phyloP scores from a whole-genome alignment of 129 eudicot species.

The Helianthus tuberosus region DNA sequence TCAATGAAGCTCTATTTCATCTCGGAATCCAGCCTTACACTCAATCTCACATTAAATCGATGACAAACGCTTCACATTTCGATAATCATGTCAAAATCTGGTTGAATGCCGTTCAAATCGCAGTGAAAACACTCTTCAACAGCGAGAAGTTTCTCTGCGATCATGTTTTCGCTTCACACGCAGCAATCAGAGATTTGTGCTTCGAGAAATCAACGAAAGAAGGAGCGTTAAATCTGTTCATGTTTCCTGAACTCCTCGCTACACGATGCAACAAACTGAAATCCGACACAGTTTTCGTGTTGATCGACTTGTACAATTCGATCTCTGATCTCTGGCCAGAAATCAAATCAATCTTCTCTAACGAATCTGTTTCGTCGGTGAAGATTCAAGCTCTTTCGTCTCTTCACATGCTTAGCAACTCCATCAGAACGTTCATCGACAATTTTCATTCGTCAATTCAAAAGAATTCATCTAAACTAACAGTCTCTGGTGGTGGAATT shows the following conservation, averaged over 20 bases:
- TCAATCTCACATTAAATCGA: conserved; percentile 45
- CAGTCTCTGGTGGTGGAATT: conserved; percentile 49
- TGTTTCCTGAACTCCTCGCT: conserved; percentile 52
- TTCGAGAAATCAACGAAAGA: conserved; percentile 51
- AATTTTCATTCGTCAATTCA: conserved; percentile 46
- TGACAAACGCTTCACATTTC: conserved; percentile 41
- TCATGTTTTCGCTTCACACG: conserved; percentile 43
- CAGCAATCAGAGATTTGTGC: conserved; percentile 42
- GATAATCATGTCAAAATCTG: conserved; percentile 51
- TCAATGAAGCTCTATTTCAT: conserved; percentile 54
- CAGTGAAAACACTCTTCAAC: conserved; percentile 48
- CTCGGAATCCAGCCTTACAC: conserved; percentile 47
- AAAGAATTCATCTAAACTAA: conserved; percentile 43
- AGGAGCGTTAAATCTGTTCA: conserved; percentile 52
- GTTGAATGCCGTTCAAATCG: conserved; percentile 39
- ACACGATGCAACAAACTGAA: conserved; percentile 46
- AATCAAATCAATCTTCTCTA: conserved; percentile 59
- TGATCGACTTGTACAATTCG: conserved; percentile 55
- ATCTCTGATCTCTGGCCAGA: conserved; percentile 51
- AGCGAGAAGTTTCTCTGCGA: conserved; percentile 68
- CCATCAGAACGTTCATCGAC: conserved; percentile 23
- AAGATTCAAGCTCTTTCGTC: conserved; percentile 44
- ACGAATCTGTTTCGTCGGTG: conserved; percentile 37
- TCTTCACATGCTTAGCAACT: conserved; percentile 43
- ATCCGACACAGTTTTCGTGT: conserved; percentile 47